These are phyloP conservation scores for Osmanthus fragrans DNA, from an alignment of 257 asterid genomes.

Conservation along the genomic window DNA sequence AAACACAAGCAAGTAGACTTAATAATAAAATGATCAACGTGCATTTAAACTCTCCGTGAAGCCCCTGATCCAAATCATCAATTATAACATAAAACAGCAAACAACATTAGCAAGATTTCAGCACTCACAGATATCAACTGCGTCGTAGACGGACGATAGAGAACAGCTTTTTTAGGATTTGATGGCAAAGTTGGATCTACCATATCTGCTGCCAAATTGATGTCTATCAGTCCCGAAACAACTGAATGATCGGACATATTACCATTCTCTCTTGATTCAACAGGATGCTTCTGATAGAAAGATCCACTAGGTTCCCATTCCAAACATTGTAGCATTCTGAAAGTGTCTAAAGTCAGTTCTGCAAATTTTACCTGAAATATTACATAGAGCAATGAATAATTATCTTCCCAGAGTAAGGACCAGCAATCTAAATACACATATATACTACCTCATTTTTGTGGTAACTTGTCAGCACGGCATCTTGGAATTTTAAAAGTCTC, in stretches of 20 bases:
- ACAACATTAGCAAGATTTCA: conserved; percentile 21
- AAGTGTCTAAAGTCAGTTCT: conserved; percentile 87
- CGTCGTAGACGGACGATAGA: conserved; percentile 82
- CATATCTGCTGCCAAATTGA: conserved; percentile 82
- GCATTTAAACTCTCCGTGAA: conserved; percentile 13
- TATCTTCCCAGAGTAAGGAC: conserved; percentile 3
- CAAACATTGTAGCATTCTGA: conserved; percentile 95
- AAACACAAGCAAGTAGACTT: background rate
- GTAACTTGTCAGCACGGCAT: conserved; percentile 86
- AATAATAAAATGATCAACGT: background rate
- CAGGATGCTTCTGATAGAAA: conserved; percentile 60
- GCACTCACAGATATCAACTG: conserved; percentile 83
- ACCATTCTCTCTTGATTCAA: conserved; percentile 68
- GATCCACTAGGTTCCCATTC: conserved; percentile 98
- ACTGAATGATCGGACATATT: conserved; percentile 62
- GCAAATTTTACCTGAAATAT: conserved; percentile 83
- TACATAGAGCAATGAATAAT: conserved; percentile 17
- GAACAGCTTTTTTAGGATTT: conserved; percentile 86
- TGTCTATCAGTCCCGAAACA: conserved; percentile 83
- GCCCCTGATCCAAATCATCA: conserved; percentile 24
- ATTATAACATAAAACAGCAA: conserved; percentile 11
- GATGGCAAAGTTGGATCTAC: conserved; percentile 93
- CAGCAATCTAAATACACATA: conserved; percentile 12
- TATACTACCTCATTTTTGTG: conserved; percentile 75
- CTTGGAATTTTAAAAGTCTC: conserved; percentile 85